Evolutionary conservation across 2,329 filamentous ascomycete species (phyloP).

Genomic region (Clarireedia sp.): DNA sequence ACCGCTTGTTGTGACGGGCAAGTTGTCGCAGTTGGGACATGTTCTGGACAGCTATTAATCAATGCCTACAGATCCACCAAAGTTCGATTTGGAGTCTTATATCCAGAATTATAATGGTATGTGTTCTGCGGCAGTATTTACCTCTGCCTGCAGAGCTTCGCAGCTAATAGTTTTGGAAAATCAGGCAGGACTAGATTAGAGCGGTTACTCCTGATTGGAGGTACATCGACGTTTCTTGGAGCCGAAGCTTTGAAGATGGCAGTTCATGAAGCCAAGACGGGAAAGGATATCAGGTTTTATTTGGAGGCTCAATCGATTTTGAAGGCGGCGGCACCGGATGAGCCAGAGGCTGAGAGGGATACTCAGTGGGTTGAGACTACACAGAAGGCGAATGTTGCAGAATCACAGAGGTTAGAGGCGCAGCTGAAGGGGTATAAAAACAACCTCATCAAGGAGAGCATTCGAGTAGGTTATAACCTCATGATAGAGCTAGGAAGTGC

Average conservation of each 20-base stretch:
- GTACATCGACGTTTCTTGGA: slow-evolving; percentile 65
- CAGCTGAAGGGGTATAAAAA: slow-evolving; percentile 93
- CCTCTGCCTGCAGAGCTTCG: neutral
- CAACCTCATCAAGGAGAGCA: slow-evolving; percentile 95
- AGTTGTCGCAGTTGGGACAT: neutral
- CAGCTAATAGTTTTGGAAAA: neutral
- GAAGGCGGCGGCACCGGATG: slow-evolving; percentile 52
- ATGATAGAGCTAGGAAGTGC: neutral
- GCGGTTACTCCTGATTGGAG: slow-evolving; percentile 75
- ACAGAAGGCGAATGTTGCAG: slow-evolving; percentile 56
- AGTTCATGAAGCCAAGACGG: slow-evolving; percentile 65
- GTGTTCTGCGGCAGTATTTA: slow-evolving; percentile 15
- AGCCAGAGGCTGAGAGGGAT: slow-evolving; percentile 61
- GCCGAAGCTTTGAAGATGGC: slow-evolving; percentile 76
- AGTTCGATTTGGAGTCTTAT: slow-evolving; percentile 86
- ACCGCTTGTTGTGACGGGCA: slow-evolving; percentile 16
- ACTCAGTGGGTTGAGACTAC: slow-evolving; percentile 66
- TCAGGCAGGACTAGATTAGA: slow-evolving; percentile 78
- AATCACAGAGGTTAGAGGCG: slow-evolving; percentile 68
- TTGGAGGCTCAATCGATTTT: slow-evolving; percentile 59
- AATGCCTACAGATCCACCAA: slow-evolving; percentile 45
- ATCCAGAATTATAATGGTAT: slow-evolving; percentile 80
- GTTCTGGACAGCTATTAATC: slow-evolving; percentile 5
- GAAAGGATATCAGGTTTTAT: slow-evolving; percentile 67
- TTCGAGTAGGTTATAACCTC: slow-evolving; percentile 53